Conservation (phyloP, 2,329 filamentous ascomycete genomes). For the Phyllosticta citrichinensis region DNA sequence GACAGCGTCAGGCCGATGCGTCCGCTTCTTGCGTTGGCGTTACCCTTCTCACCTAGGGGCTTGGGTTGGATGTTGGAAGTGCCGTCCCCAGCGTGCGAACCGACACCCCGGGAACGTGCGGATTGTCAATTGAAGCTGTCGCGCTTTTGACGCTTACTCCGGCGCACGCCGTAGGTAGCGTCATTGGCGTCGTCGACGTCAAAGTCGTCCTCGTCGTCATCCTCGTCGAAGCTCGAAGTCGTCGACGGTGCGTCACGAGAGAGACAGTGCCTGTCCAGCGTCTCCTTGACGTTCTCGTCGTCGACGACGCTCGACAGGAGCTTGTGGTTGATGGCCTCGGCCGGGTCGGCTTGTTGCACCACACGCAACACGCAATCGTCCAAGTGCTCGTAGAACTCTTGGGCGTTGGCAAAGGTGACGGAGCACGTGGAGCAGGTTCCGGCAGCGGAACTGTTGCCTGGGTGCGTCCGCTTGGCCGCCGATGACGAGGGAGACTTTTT, state of each 20-base stretch:
- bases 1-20: slow-evolving; percentile 60
- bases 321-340: slow-evolving; percentile 34
- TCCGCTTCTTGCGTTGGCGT: slow-evolving; percentile 5
- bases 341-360: slow-evolving; percentile 37
- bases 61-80: slow-evolving; percentile 17
- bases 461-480: slow-evolving; percentile 53
- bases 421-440: slow-evolving; percentile 91
- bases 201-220: slow-evolving; percentile 48
- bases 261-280: slow-evolving; percentile 31
- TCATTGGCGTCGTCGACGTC: slow-evolving; percentile 43
- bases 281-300: slow-evolving; percentile 30
- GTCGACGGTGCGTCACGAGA: slow-evolving; percentile 40
- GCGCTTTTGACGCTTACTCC: slow-evolving; percentile 38
- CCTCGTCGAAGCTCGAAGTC: slow-evolving; percentile 56
- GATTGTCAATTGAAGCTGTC: slow-evolving; percentile 35
- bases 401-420: slow-evolving; percentile 70
- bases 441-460: slow-evolving; percentile 60
- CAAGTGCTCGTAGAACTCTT: slow-evolving; percentile 95
- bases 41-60: slow-evolving; percentile 7
- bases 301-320: slow-evolving; percentile 30
- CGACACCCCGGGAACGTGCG: slow-evolving; percentile 41
- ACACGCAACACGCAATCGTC: slow-evolving; percentile 55
- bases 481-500: slow-evolving; percentile 49
- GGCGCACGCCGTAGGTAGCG: slow-evolving; percentile 42
- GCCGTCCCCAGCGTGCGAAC: slow-evolving; percentile 25